A percentile compares a stretch with the other conserved stretches of the same genome.
phyloP scores from a whole-genome alignment of 1,139 yeast genomes.

The Taphrina wiesneri region DNA sequence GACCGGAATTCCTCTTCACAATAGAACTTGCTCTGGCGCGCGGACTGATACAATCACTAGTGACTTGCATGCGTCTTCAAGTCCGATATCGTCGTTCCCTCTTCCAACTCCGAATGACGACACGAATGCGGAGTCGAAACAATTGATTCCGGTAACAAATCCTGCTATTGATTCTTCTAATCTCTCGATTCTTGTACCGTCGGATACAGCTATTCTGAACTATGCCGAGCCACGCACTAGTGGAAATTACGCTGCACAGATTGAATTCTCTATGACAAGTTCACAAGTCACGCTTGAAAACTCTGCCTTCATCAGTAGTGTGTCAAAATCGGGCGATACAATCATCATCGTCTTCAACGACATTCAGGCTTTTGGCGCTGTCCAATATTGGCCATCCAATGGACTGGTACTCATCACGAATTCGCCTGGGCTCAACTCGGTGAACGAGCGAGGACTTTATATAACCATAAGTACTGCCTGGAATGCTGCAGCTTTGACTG shows the following conservation, averaged over 20 bases:
- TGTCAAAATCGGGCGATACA: neutral
- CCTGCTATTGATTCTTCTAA: neutral
- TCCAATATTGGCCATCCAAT: conserved; percentile 2
- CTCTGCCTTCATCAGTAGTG: neutral
- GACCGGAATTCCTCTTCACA: neutral
- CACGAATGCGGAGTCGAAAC: neutral
- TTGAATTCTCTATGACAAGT: neutral
- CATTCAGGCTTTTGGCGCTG: neutral
- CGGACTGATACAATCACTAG: neutral
- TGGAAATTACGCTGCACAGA: neutral
- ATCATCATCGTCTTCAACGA: neutral
- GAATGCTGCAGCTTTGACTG: conserved; percentile 1
- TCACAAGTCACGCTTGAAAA: neutral
- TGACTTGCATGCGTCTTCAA: neutral
- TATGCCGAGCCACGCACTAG: neutral
- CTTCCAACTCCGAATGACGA: neutral
- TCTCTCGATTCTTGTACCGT: neutral
- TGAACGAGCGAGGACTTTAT: neutral
- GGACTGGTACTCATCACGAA: neutral
- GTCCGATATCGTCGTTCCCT: neutral
- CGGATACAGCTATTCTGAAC: neutral
- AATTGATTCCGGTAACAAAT: neutral
- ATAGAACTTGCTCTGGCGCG: neutral
- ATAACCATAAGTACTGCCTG: neutral
- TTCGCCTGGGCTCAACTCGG: neutral